phyloP scores from a whole-genome alignment of 2,329 filamentous ascomycete genomes.

The Raffaelea arxii region DNA sequence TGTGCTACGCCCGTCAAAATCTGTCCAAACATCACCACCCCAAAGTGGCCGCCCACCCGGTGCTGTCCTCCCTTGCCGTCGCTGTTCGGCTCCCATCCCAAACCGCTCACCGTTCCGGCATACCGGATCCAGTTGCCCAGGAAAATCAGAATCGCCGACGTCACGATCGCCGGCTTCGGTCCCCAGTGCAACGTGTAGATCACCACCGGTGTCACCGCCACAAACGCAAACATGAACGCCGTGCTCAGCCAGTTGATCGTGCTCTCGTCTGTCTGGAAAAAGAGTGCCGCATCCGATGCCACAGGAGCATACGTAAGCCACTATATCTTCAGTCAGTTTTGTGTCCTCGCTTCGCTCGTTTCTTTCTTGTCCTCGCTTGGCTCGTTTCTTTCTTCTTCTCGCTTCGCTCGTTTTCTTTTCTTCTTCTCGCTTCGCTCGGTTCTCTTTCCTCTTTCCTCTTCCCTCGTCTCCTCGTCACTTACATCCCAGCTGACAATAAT shows the following conservation, averaged over 20 bases:
- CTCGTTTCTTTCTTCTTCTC: too few species aligned
- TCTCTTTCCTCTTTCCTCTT: too few species aligned
- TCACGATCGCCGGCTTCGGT: constrained; percentile 67
- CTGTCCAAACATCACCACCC: constrained; percentile 80
- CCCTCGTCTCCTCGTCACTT: too few species aligned
- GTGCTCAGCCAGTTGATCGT: constrained; percentile 91
- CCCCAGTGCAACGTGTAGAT: constrained; percentile 74
- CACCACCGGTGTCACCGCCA: constrained; percentile 58
- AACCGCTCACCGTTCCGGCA: constrained; percentile 47
- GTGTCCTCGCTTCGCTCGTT: too few species aligned
- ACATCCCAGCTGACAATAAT: constrained; percentile 94
- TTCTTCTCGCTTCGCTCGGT: too few species aligned
- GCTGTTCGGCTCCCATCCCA: too few species aligned
- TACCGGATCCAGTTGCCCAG: constrained; percentile 88
- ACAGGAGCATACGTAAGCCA: constrained; percentile 91
- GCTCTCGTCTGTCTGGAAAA: constrained; percentile 65
- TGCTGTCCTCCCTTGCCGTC: too few species aligned
- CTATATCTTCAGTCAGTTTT: too few species aligned
- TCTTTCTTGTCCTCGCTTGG: too few species aligned
- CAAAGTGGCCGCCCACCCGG: constrained; percentile 54
- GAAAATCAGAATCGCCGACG: constrained; percentile 62
- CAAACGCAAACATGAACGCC: constrained; percentile 77
- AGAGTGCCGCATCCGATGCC: constrained; percentile 60
- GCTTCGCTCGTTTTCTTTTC: too few species aligned
- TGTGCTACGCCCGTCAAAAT: constrained; percentile 83